Base-by-base conservation (phyloP, 352 stramenopile species). In the Pythium monospermum region DNA sequence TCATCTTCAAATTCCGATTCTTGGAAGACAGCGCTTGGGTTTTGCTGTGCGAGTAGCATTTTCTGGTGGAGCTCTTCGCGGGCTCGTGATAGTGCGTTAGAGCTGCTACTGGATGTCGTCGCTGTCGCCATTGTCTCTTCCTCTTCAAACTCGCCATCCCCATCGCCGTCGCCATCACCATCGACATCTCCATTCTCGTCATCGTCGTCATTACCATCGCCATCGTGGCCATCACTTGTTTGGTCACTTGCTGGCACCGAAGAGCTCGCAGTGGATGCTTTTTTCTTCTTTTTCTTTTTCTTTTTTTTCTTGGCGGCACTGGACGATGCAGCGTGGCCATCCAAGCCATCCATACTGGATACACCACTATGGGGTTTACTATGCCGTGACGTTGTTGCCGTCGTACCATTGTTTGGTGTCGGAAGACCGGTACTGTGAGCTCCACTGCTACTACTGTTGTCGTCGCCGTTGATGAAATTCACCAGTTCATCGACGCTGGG, bases 1-100 rank as follows among this genome's bases (percentile, higher is more conserved):
- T 91, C 80, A 27, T 91, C 79, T 63, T 91, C 80, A 39, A 91
- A 91, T 49, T 87, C 67, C 7, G 80, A 89, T 44, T 91, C 80
- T 22, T 74, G 73, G 33, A 91, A 91, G 18, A 91, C 65, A n/a
- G 76, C 80, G 47, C 78, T 91, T 3, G 75, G 75, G 41, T 91
- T 89, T 55, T 86, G 64, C 19, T 69, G 51, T 23, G 80, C 80
- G 26, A 89, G 68, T 12, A 64, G 68, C 47, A 90, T 71, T 37
- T 87, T 90, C 40, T 85, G 71, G 31, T 74, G 53, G n/a, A 87
- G 30, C 27, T 59, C 53, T 31, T 45, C 13, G 13, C 30, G 30
- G 1, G 53, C 38, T 28, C 28, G 58, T 1, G 57, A 31, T 8
- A 25, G 25, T 1, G 31, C 25, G 0, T 18, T 45, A 1, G 46